Evolutionary conservation across 495 filamentous ascomycete species (phyloP).

Genomic region (Friedmanniomyces simplex): DNA sequence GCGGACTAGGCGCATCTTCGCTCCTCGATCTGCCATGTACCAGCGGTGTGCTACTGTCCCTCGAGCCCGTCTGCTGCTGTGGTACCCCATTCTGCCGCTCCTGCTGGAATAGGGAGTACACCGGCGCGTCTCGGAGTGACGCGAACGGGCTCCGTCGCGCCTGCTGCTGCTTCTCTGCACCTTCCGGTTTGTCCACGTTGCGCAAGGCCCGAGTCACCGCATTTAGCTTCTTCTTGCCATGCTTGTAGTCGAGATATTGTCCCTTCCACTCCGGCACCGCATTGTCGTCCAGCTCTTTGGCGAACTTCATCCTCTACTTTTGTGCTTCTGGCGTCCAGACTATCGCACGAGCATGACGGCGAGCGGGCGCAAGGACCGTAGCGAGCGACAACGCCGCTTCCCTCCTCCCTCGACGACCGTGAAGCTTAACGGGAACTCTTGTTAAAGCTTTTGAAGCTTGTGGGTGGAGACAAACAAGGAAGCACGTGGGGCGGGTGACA

Average conservation of each 20-base stretch:
- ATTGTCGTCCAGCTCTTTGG: conserved; percentile 74
- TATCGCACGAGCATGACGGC: background rate
- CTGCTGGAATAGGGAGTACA: conserved; percentile 27
- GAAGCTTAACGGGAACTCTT: too few species aligned
- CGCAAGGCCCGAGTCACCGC: conserved; percentile 60
- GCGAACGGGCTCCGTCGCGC: conserved; percentile 17
- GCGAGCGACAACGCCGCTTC: too few species aligned
- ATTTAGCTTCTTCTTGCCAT: conserved; percentile 86
- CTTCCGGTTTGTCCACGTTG: conserved; percentile 3
- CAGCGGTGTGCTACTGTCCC: conserved; percentile 5
- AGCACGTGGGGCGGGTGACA: too few species aligned
- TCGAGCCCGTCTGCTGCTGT: conserved; percentile 1
- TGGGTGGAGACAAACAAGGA: too few species aligned
- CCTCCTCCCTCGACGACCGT: too few species aligned
- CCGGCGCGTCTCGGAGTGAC: conserved; percentile 31
- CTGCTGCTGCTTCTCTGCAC: background rate
- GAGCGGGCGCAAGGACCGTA: too few species aligned
- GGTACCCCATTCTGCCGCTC: background rate
- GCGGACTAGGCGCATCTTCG: background rate
- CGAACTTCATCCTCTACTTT: conserved; percentile 48
- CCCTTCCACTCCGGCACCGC: conserved; percentile 85
- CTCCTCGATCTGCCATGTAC: background rate
- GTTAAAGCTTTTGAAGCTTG: too few species aligned
- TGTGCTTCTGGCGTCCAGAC: background rate
- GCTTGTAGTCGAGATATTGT: conserved; percentile 87